Evolutionary conservation across 768 basidiomycete species (phyloP).

Genomic region (Neoboletus magnificus): DNA sequence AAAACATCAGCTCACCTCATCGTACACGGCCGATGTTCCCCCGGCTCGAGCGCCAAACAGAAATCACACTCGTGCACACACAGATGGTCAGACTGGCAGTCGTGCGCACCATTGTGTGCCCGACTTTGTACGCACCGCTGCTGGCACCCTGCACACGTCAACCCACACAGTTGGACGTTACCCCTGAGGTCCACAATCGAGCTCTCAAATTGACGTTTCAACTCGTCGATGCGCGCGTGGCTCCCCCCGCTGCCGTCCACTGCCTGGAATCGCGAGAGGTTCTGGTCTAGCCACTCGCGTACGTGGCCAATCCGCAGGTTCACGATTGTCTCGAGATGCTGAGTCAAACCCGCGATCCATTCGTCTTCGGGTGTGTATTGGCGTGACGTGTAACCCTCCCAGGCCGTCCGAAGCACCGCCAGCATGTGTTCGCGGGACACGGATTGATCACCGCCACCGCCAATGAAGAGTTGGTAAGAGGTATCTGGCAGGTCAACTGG

Average conservation of each 20-base stretch:
- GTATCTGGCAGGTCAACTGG: constrained; percentile 39
- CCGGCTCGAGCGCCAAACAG: constrained; percentile 28
- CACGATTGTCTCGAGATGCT: constrained; percentile 38
- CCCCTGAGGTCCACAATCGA: constrained; percentile 44
- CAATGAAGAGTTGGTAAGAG: constrained; percentile 34
- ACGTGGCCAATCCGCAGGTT: constrained; percentile 47
- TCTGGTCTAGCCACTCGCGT: constrained; percentile 47
- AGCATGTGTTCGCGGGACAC: constrained; percentile 14
- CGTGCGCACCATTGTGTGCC: constrained; percentile 44
- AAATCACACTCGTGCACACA: constrained; percentile 47
- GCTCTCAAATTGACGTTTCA: constrained; percentile 43
- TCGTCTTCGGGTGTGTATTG: constrained; percentile 22
- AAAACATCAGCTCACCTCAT: constrained; percentile 39
- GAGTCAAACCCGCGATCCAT: constrained; percentile 40
- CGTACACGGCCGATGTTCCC: constrained; percentile 37
- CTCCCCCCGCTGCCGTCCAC: constrained; percentile 2
- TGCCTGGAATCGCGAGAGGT: constrained; percentile 44
- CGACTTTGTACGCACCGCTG: constrained; percentile 46
- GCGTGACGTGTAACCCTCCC: constrained; percentile 18
- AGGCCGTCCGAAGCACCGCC: constrained; percentile 13
- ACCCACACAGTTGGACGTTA: constrained; percentile 47
- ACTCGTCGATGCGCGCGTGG: constrained; percentile 42
- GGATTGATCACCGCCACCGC: constrained; percentile 14
- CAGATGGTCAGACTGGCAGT: constrained; percentile 48
- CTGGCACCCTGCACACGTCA: constrained; percentile 46